These are phyloP conservation scores for Selenicereus undatus DNA, from an alignment of 148 eudicot species.

Conservation along the genomic window DNA sequence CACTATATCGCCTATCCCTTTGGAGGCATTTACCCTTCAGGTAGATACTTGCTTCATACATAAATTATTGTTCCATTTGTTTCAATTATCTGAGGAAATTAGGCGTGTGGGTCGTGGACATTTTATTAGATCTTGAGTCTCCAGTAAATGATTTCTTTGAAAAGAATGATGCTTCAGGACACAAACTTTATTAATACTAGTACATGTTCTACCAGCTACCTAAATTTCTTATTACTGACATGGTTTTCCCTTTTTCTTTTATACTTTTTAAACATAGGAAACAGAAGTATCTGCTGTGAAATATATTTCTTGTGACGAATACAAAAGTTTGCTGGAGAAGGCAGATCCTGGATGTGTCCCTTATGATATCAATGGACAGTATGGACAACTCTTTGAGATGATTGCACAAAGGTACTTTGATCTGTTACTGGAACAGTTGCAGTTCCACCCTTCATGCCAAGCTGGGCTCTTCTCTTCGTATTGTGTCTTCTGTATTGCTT, in stretches of 20 bases:
- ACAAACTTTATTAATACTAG: neutral
- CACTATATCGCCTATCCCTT: constrained; percentile 73
- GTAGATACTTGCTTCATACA: constrained; percentile 29
- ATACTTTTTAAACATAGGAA: constrained; percentile 35
- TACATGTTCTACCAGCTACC: constrained; percentile 5
- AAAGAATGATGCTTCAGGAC: neutral
- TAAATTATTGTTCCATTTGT: neutral
- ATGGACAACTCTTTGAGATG: constrained; percentile 68
- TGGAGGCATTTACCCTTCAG: constrained; percentile 94
- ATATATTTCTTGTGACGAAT: constrained; percentile 69
- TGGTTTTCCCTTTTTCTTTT: neutral
- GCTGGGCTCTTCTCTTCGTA: neutral
- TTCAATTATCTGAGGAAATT: neutral
- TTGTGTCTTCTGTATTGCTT: neutral
- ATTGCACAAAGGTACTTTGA: constrained; percentile 54
- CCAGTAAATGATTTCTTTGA: neutral
- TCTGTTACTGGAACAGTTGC: neutral
- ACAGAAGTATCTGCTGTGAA: constrained; percentile 96
- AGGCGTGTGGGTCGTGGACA: neutral
- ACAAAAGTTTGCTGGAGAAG: constrained; percentile 54
- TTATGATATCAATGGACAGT: constrained; percentile 65
- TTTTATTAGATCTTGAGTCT: neutral
- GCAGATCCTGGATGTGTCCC: constrained; percentile 82
- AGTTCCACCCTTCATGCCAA: neutral
- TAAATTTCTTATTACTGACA: constrained; percentile 3